Percentiles rank a stretch among this genome's conserved stretches.
phyloP scores from a whole-genome alignment of 176 grass and related monocot genomes.

The Eleusine indica region DNA sequence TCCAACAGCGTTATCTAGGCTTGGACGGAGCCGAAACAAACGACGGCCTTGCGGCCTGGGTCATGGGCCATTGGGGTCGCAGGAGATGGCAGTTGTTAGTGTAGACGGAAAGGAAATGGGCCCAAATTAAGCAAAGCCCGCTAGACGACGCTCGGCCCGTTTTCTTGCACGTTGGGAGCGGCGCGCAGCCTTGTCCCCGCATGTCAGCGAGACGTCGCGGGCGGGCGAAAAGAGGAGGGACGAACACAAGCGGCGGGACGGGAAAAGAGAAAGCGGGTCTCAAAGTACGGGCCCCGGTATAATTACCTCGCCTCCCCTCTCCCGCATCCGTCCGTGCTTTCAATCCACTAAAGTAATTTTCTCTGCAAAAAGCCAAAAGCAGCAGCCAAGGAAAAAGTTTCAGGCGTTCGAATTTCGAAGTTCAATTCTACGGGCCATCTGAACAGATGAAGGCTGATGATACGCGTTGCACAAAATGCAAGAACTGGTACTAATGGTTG shows the following conservation, averaged over 20 bases:
- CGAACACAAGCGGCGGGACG: constrained; percentile 46
- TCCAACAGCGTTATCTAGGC: too few species aligned
- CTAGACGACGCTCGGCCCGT: neutral
- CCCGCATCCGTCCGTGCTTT: constrained; percentile 3
- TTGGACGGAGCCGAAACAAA: neutral
- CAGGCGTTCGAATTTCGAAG: neutral
- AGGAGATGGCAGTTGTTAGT: neutral
- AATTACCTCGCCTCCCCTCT: constrained; percentile 21
- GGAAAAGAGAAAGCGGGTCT: constrained; percentile 27
- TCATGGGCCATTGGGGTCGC: neutral
- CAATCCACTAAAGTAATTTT: constrained; percentile 1
- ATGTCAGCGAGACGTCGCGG: neutral
- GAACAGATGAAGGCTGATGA: neutral
- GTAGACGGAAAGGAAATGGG: neutral
- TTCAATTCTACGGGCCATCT: neutral
- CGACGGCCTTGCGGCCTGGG: neutral
- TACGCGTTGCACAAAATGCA: neutral
- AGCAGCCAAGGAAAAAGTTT: neutral
- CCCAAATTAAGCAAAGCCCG: neutral
- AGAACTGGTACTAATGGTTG: neutral
- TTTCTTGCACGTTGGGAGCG: neutral
- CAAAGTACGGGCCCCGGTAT: constrained; percentile 55
- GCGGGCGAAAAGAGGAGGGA: neutral
- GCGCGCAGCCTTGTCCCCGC: neutral
- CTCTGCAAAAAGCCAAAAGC: neutral